These are phyloP conservation scores for Sporothrix pseudoabietina DNA, from an alignment of 2,329 filamentous ascomycete species.

Conservation along the genomic window DNA sequence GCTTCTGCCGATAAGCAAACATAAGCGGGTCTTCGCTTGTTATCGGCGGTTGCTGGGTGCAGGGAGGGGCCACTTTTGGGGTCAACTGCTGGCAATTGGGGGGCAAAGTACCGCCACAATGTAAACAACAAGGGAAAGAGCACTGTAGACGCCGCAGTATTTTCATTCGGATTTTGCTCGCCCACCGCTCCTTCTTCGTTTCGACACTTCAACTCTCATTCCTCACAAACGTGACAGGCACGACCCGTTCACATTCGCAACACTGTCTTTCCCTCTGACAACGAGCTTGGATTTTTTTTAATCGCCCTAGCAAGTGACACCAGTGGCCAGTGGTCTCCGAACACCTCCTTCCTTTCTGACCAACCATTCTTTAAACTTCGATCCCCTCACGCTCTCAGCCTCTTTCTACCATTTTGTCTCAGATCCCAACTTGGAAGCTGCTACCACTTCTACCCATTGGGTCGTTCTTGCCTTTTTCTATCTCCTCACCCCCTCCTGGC, in stretches of 20 bases:
- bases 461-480: not conserved
- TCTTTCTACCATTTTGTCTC: slow-evolving; percentile 23
- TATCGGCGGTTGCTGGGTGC: slow-evolving; percentile 30
- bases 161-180: not conserved
- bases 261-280: slow-evolving; percentile 26
- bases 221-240: slow-evolving; percentile 20
- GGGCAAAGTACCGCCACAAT: slow-evolving; percentile 12
- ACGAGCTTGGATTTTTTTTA: slow-evolving; percentile 18
- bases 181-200: slow-evolving; percentile 13
- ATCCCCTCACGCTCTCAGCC: not conserved
- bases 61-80: slow-evolving; percentile 23
- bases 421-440: slow-evolving; percentile 25
- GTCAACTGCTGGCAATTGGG: slow-evolving; percentile 15
- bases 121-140: slow-evolving; percentile 30
- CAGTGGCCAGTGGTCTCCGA: not conserved
- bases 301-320: not conserved
- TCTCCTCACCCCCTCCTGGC: not conserved
- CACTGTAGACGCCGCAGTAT: not conserved
- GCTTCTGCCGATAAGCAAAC: not conserved
- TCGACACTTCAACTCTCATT: not conserved
- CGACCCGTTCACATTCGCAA: slow-evolving; percentile 5
- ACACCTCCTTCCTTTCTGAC: slow-evolving; percentile 11
- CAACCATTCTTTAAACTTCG: slow-evolving; percentile 16
- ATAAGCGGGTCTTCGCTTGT: slow-evolving; percentile 14
- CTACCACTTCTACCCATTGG: slow-evolving; percentile 3